Percentiles rank a stretch among this genome's conserved stretches.
phyloP scores from a whole-genome alignment of 179 eudicot species.

The Patellifolia procumbens region DNA sequence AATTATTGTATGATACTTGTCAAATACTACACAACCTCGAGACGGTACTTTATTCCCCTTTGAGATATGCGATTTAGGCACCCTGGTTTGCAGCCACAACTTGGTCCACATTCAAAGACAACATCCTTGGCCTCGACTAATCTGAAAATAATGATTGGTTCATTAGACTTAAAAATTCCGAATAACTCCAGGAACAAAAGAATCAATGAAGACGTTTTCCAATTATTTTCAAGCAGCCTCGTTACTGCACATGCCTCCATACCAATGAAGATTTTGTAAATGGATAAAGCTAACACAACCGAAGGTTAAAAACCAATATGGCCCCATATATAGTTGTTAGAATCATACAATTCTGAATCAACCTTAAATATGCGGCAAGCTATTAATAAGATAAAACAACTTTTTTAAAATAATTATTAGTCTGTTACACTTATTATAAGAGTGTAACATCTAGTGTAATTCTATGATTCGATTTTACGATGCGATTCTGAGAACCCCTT shows the following conservation, averaged over 20 bases:
- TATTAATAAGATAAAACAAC: too few relatives aligned
- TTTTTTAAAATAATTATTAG: too few relatives aligned
- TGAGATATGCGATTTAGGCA: slow-evolving; percentile 60
- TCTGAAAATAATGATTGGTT: slow-evolving; percentile 21
- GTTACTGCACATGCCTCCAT: background rate
- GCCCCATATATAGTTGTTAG: too few relatives aligned
- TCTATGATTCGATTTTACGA: too few relatives aligned
- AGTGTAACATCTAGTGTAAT: too few relatives aligned
- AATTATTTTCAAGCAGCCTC: background rate
- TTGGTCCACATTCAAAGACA: slow-evolving; percentile 68
- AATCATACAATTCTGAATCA: too few relatives aligned
- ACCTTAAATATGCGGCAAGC: too few relatives aligned
- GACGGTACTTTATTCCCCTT: slow-evolving; percentile 45
- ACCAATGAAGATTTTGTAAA: background rate
- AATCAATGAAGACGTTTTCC: background rate
- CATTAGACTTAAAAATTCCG: background rate
- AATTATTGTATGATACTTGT: background rate
- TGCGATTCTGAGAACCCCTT: too few relatives aligned
- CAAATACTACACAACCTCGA: slow-evolving; percentile 40
- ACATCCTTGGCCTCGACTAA: slow-evolving; percentile 49
- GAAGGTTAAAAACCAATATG: background rate
- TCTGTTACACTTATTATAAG: too few relatives aligned
- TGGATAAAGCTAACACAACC: background rate
- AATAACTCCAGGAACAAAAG: background rate
- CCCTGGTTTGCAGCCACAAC: slow-evolving; percentile 49